These are phyloP conservation scores for Solanum ossicruentum DNA, from an alignment of 257 asterid species.

Conservation along the genomic window DNA sequence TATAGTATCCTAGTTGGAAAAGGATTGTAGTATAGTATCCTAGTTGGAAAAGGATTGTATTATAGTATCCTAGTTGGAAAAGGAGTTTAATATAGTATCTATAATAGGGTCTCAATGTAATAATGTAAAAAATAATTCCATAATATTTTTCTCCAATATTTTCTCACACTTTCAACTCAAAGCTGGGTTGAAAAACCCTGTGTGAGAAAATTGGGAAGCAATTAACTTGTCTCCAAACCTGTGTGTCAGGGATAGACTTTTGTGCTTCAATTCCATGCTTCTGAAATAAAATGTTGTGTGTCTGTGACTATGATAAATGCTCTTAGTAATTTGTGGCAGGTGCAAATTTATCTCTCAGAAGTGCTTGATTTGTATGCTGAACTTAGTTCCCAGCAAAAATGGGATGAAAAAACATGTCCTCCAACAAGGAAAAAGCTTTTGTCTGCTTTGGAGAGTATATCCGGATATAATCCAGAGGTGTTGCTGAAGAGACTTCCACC, in stretches of 20 bases:
- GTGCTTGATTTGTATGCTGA: conserved; percentile 88
- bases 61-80: no score
- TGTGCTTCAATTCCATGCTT: not conserved
- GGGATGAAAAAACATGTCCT: conserved; percentile 84
- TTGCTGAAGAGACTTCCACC: conserved; percentile 77
- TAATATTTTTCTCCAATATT: no score
- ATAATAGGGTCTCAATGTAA: no score
- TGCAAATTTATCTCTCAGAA: conserved; percentile 92
- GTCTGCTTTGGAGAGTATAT: conserved; percentile 82
- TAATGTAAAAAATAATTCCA: no score
- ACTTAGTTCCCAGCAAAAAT: conserved; percentile 62
- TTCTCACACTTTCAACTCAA: not conserved
- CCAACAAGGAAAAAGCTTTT: conserved; percentile 81
- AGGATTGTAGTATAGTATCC: no score
- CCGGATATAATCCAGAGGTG: conserved; percentile 81
- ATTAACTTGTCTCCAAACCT: not conserved
- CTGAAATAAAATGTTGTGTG: not conserved
- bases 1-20: no score
- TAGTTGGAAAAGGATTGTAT: no score
- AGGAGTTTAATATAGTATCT: no score
- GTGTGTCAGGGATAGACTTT: not conserved
- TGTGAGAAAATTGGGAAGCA: not conserved
- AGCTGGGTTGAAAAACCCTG: not conserved
- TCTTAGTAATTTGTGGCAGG: conserved; percentile 29
- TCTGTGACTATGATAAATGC: not conserved